A percentile compares a stretch with the other conserved stretches of the same genome.
These are phyloP conservation scores for Lentinus brumalis DNA, from an alignment of 768 basidiomycete species.

Conservation along the genomic window DNA sequence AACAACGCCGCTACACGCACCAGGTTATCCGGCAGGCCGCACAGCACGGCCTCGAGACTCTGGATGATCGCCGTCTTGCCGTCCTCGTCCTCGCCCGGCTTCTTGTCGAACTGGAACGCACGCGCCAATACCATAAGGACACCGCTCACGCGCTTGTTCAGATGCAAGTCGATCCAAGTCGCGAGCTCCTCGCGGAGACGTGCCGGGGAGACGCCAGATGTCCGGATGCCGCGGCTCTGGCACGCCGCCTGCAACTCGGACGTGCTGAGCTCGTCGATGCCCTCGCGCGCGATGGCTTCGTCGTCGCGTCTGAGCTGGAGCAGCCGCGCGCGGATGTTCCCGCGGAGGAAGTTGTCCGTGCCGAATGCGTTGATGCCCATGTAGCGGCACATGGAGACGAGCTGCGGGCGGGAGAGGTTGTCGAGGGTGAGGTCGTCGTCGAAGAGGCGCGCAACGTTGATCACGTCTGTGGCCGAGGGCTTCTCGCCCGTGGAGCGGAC, in stretches of 20 bases:
- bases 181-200: conserved; percentile 86
- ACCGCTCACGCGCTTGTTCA: conserved; percentile 90
- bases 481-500: conserved; percentile 94
- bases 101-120: conserved; percentile 91
- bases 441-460: conserved; percentile 95
- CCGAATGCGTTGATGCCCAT: conserved; percentile 99
- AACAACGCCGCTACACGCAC: conserved; percentile 46
- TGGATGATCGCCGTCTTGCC: conserved; percentile 81
- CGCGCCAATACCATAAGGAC: conserved; percentile 92
- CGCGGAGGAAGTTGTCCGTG: conserved; percentile 96
- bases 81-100: conserved; percentile 71
- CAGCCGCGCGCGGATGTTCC: conserved; percentile 83
- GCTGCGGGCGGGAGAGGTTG: conserved; percentile 96
- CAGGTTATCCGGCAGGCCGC: conserved; percentile 91
- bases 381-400: conserved; percentile 96
- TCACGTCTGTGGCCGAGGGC: conserved; percentile 84
- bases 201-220: conserved; percentile 83
- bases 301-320: conserved; percentile 88
- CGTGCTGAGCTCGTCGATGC: conserved; percentile 87
- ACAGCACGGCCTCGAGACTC: conserved; percentile 87
- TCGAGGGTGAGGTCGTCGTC: conserved; percentile 98
- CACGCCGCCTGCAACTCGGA: conserved; percentile 91
- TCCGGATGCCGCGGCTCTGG: conserved; percentile 92
- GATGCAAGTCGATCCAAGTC: conserved; percentile 91
- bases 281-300: conserved; percentile 88